These are phyloP conservation scores for Astraeus odoratus DNA, from an alignment of 768 basidiomycete species.

Conservation along the genomic window DNA sequence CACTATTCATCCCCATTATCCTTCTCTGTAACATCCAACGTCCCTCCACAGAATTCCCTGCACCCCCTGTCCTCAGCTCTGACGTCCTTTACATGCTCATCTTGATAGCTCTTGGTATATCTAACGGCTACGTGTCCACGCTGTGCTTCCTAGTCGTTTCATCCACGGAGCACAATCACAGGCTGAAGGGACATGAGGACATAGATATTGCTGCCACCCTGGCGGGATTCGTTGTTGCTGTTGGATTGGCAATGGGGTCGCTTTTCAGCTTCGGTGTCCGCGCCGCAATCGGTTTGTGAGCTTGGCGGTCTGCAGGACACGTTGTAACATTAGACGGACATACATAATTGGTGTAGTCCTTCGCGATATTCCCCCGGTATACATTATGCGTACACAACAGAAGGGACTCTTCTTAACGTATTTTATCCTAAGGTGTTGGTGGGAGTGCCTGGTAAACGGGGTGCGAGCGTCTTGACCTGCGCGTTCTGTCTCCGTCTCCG, in stretches of 20 bases:
- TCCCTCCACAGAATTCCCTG: conserved; percentile 22
- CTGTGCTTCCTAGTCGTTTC: conserved; percentile 79
- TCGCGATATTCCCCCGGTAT: background rate
- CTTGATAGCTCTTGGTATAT: conserved; percentile 63
- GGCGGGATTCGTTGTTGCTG: conserved; percentile 69
- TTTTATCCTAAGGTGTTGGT: conserved; percentile 5
- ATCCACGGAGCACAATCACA: conserved; percentile 73
- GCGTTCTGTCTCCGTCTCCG: conserved; percentile 58
- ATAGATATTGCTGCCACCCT: conserved; percentile 84
- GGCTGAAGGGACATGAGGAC: conserved; percentile 65
- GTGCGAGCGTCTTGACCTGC: conserved; percentile 64
- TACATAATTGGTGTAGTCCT: background rate
- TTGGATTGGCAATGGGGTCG: conserved; percentile 71
- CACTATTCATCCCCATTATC: conserved; percentile 79
- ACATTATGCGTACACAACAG: background rate
- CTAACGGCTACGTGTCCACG: conserved; percentile 77
- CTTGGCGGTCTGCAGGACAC: background rate
- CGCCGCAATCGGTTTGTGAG: background rate
- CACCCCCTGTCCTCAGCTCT: conserved; percentile 53
- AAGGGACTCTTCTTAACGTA: background rate
- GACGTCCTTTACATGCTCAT: conserved; percentile 72
- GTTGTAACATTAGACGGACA: no score
- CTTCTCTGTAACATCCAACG: conserved; percentile 79
- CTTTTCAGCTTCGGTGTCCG: conserved; percentile 60
- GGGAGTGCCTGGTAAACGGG: conserved; percentile 63